Base-by-base conservation (phyloP, 106 monocot genomes). In the Phalaenopsis equestris region DNA sequence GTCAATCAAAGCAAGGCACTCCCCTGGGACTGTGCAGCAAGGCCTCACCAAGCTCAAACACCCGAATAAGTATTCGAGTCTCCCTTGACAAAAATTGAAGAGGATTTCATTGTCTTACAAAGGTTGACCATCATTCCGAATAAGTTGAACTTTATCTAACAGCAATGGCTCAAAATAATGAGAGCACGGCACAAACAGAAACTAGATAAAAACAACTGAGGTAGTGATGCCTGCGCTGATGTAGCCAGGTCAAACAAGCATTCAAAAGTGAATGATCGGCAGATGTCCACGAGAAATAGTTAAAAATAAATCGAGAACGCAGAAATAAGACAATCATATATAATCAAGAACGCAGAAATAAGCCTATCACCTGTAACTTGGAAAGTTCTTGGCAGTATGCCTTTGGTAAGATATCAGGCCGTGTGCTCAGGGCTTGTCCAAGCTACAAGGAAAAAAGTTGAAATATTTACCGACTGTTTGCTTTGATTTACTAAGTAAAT, bases 361-460 rank as follows among this genome's bases (percentile, higher is more conserved):
- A 48, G 14, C 7, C 41, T 75, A 18, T 48, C 83, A 94, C 98
- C 92, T 94, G 98, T 82, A 98, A 73, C 72, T 94, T 98, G 41
- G 98, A 92, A 41, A 98, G 94, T 78, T 98, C 98, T 67, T 84
- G 86, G 80, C 98, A 98, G 80, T 98, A 98, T 64, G 85, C 83
- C 82, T 70, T 88, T 3, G 98, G 90, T 55, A 98, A 84, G 64
- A 98, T 94, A 90, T 98, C 98, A 80, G 94, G 85, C 45, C 94
- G 85, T 3, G 92, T 98, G 83, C 94, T 98, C 58, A 98, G 85
- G 65, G 90, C 98, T 77, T 98, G 98, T 8, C 98, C 94, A 73
- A 98, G 92, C 98, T 98, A 83, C 55, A 77, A 73, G 17, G 18
- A 56, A 10, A 81, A 76, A 83, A 67, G n/a, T 16, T 65, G 56